phyloP scores from a whole-genome alignment of 768 basidiomycete genomes.

The Lactifluus pinguis region DNA sequence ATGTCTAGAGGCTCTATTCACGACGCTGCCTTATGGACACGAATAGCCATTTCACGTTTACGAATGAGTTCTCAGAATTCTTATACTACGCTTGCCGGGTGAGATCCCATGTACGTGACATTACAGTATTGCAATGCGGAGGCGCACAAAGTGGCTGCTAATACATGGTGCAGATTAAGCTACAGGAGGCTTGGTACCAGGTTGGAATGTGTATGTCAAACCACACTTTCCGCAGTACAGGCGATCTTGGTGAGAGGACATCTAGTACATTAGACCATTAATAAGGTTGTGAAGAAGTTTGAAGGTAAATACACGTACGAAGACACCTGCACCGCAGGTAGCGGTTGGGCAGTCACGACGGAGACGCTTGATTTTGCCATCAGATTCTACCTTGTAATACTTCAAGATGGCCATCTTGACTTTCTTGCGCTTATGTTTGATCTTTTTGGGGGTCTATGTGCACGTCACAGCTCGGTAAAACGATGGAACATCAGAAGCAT shows the following conservation, averaged over 20 bases:
- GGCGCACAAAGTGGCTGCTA: background rate
- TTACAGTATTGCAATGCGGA: background rate
- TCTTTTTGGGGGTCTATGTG: conserved; percentile 14
- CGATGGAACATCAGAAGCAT: background rate
- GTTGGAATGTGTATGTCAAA: conserved; percentile 76
- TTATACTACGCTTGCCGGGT: background rate
- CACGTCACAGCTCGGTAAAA: conserved; percentile 9
- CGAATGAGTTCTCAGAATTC: background rate
- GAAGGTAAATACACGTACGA: conserved; percentile 40
- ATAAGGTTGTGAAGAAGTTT: background rate
- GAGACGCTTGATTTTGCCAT: conserved; percentile 99
- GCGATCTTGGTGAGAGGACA: conserved; percentile 98
- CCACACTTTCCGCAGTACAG: conserved; percentile 98
- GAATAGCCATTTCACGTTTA: background rate
- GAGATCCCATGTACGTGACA: background rate
- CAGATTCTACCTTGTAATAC: conserved; percentile 90
- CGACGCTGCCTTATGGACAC: background rate
- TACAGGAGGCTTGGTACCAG: conserved; percentile 70
- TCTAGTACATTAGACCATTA: conserved; percentile 35
- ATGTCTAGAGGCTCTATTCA: background rate
- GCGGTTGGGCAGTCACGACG: conserved; percentile 87
- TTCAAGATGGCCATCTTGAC: conserved; percentile 99
- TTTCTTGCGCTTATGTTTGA: conserved; percentile 46
- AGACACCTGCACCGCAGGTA: conserved; percentile 79
- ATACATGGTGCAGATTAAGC: conserved; percentile 33